Evolutionary conservation across 2,329 filamentous ascomycete species (phyloP), one percentile per base, ranked within the genome.

Genomic region (Thielaviopsis populi): DNA sequence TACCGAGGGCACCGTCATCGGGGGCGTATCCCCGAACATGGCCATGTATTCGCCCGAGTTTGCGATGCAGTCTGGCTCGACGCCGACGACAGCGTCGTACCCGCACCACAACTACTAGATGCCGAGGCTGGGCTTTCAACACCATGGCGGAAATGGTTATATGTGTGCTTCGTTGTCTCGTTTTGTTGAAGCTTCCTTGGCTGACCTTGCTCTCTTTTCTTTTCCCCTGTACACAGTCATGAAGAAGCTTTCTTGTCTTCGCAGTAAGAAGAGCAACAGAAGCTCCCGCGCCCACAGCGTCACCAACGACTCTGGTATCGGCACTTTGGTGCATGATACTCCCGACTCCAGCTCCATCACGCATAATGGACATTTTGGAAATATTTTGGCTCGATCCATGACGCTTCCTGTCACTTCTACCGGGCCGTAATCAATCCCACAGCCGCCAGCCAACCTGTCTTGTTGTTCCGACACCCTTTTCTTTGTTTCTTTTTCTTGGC

Each of bases 231-330:
- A 48, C 40, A 62, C 59, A 66, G 62, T 66, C 65, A 66, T 61
- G 65, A 66, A 66, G 62, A 66, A 66, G 65, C 59, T 66, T 40
- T 61, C 61, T 10, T 43, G 30, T 41, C 60, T 60, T 30, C 50
- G 54, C 19, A 54, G 46, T 33, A 66, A 59, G 30, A 66, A 66
- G 30, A 30, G 56, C 27, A 63, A 46, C 24, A 56, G 27, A 56
- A 59, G 48, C 50, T 50, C 58, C 11, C 41, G 59, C 33, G 22
- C 59, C 40, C 22, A 61, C 46, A 63, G 65, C 50, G 50, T 59
- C 41, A 27, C 65, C 30, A 66, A 66, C 50, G 65, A 66, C 30
- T 66, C 65, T 59, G 65, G 65, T 41, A 66, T 66, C 65, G 65
- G 65, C 50, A 63, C 58, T 42, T 58, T 59, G 62, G 53, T 27